These are phyloP conservation scores for Penicillium aurantiogriseum DNA, from an alignment of 2,329 filamentous ascomycete species.

Conservation along the genomic window DNA sequence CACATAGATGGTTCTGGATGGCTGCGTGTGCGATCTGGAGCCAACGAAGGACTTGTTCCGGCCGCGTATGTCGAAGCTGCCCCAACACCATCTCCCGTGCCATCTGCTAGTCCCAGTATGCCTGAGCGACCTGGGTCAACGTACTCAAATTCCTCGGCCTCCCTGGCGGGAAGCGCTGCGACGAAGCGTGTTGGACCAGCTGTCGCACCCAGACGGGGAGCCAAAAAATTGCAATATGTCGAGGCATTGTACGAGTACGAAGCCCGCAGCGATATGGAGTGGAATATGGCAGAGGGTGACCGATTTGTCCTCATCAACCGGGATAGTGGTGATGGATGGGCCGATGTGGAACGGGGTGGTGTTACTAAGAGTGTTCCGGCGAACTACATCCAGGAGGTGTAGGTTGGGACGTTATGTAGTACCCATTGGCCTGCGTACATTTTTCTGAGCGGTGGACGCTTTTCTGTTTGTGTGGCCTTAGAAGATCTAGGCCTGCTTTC, in stretches of 20 bases:
- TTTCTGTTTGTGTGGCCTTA: background rate
- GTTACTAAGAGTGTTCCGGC: slow-evolving; percentile 85
- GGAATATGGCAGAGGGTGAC: slow-evolving; percentile 88
- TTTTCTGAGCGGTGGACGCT: background rate
- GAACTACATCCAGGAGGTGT: slow-evolving; percentile 82
- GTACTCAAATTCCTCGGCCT: slow-evolving; percentile 75
- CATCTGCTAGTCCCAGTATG: slow-evolving; percentile 29
- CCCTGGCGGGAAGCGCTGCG: slow-evolving; percentile 56
- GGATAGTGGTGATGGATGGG: slow-evolving; percentile 92
- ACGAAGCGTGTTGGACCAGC: slow-evolving; percentile 85
- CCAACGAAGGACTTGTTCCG: slow-evolving; percentile 80
- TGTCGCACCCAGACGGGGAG: slow-evolving; percentile 84
- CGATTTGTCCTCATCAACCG: slow-evolving; percentile 84
- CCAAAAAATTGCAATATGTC: slow-evolving; percentile 91
- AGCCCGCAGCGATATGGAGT: slow-evolving; percentile 80
- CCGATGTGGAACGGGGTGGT: slow-evolving; percentile 90
- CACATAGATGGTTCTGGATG: slow-evolving; percentile 80
- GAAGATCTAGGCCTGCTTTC: background rate
- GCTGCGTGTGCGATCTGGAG: slow-evolving; percentile 74
- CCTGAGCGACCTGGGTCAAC: slow-evolving; percentile 66
- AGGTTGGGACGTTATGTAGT: slow-evolving; percentile 11
- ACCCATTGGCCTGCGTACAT: slow-evolving; percentile 2
- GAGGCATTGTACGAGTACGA: slow-evolving; percentile 91
- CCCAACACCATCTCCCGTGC: slow-evolving; percentile 47
- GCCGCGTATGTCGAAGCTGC: slow-evolving; percentile 76